Evolutionary conservation across 1,139 yeast genomes (phyloP), one percentile per base, ranked within the genome.

Genomic region (Yamadazyma jaroonii): DNA sequence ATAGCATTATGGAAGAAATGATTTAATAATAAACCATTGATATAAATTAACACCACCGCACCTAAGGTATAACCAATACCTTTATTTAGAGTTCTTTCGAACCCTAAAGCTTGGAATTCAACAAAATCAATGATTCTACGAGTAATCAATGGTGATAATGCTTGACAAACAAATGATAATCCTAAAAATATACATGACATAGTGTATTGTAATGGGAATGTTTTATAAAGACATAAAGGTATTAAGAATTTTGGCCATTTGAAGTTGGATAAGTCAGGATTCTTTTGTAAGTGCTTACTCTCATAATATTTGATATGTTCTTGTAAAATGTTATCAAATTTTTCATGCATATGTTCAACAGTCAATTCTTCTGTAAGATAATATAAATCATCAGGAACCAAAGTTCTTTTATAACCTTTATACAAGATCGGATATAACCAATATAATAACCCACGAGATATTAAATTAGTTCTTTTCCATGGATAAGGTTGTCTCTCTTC

Each of bases 1-100:
- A 69, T 70, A 29, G 75, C 64, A 39, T 59, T 59, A 45, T 69
- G 73, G 54, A 67, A 69, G 41, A 57, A 67, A 43, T 71, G 77
- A 50, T 71, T 70, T 31, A 69, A 51, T 31, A 67, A 56, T 39
- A 71, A 52, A 11, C 76, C 75, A 46, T 68, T 70, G 34, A 66
- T 42, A 39, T 66, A 62, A 36, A 69, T 63, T 42, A 71, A 56
- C 2, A 56, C 48, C 35, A 66, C 72, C 1, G 74, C 58, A n/a
- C 65, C 70, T 33, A 70, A 35, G 22, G 74, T 64, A 41, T 61
- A 70, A 7, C 71, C 74, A 11, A 71, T 53, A 41, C 76, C 75
- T 47, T 57, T 62, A 35, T 57, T 62, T 41, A 56, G 50, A 6
- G 61, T 53, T 25, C 56, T 52, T 39, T 64, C 65, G 34, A 67